phyloP scores from a whole-genome alignment of 495 filamentous ascomycete species.

The Xylaria palmicola region DNA sequence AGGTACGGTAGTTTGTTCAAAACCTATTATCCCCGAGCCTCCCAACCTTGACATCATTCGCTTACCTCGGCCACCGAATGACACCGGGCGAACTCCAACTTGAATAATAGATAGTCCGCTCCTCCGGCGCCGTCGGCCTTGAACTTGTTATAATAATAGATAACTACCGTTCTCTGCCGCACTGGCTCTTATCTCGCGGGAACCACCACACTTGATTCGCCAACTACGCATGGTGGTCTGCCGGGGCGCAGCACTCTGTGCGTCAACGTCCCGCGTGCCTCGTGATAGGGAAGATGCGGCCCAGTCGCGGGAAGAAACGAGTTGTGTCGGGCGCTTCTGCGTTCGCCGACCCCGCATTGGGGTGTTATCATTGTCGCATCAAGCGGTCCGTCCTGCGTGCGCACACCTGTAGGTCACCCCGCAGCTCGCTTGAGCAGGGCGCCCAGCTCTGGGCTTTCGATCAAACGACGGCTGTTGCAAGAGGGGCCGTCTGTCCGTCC shows the following conservation, averaged over 20 bases:
- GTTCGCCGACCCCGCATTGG: not conserved
- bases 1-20: too few species aligned
- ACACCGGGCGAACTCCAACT: too few species aligned
- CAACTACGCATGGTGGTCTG: not conserved
- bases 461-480: not conserved
- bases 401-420: not conserved
- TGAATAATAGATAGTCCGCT: too few species aligned
- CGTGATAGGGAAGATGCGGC: not conserved
- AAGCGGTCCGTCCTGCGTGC: not conserved
- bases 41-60: not conserved
- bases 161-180: not conserved
- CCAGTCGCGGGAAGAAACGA: not conserved
- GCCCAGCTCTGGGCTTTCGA: not conserved
- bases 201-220: not conserved
- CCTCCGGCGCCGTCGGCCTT: too few species aligned
- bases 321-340: not conserved
- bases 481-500: not conserved
- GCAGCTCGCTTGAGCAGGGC: conserved; percentile 1
- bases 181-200: not conserved
- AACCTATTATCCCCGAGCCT: not conserved
- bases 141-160: too few species aligned
- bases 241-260: too few species aligned
- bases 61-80: not conserved
- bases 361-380: conserved; percentile 6
- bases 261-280: not conserved